Base-by-base conservation (phyloP, 225 moss, liverwort and hornwort species). In the Marchantia paleacea region DNA sequence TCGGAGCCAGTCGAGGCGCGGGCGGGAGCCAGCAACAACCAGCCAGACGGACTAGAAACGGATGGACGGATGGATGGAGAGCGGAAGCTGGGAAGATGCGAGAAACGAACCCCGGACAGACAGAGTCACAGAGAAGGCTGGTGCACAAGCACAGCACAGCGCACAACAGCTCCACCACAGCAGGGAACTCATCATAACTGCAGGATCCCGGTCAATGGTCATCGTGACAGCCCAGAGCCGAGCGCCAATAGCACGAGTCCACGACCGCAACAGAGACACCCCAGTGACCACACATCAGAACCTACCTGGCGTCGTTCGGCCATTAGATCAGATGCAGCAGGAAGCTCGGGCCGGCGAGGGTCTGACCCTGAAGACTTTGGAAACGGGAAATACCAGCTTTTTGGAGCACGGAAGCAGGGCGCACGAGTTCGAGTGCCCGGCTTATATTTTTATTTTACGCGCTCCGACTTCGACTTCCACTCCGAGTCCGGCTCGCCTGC, bases 331-430 rank as follows among this genome's bases (percentile, higher is more conserved):
- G 39, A 7, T 19, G 51, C 49, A 12, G 71, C 71, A 72, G 47
- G 26, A 54, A 14, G 53, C 66, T 28, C 53, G 51, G 52, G 73
- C 73, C 73, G 73, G 73, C 73, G 73, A 39, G 73, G 73, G 12
- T 52, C 73, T 53, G 72, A 50, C 72, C 51, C 22, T 52, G 30
- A 24, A 72, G 72, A 26, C 55, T 19, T 75, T 22, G 75, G 55
- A 16, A 75, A 28, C 30, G 75, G 57, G 15, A 75, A 28, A 8
- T 57, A 52, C 28, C 75, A 75, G 75, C 75, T 75, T 75, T 73
- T 75, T 30, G 75, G 75, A 75, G 28, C 75, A 75, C 29, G 75
- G 30, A 30, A 75, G 75, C 75, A 75, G 75, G 53, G 75, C 75
- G 75, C 75, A 75, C 75, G 75, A 75, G 75, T 55, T 75, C 75